Base-by-base conservation (phyloP, 1,139 yeast species). In the Keqinozyma sinolaborantium region DNA sequence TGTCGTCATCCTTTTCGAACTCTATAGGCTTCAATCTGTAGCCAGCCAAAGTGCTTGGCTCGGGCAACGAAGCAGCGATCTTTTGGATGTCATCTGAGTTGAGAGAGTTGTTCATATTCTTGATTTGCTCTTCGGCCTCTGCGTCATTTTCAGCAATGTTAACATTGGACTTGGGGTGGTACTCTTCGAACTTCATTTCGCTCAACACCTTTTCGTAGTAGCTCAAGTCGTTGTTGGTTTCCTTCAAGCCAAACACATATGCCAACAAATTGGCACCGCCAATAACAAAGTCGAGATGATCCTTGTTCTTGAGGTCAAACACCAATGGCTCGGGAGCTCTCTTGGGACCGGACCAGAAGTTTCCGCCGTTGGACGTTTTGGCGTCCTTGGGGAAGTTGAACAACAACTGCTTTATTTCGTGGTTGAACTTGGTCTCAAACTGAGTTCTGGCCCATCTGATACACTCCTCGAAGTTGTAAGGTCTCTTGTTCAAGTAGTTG, bases 281-380 rank as follows among this genome's bases (percentile, higher is more conserved):
- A 31, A 83, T 80, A 36, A 92, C 67, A 48, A 90, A 92, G 50
- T 84, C 77, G 55, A 81, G 75, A 55, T 92, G 97, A 50, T 85
- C 83, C 9, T 72, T 71, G 52, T 88, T 79, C 47, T 77, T 65
- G 44, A 83, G 70, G 51, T 88, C 95, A 56, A 92, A 90, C 12
- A 47, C 68, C 41, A 88, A 70, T 14, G 96, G 88, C 29, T 75
- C 77, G 33, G 99, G 99, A 14, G 96, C 95, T 58, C 98, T 81
- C 65, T 92, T 92, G 28, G 97, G 95, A 39, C 97, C 97, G 16
- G 95, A 79, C 99, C 99, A 92, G 64, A 92, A 92, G 44, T 95
- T 94, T 23, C 83, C 90, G 34, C 98, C 98, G 35, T 74, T 73
- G 0, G 95, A 80, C 2, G 97, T 92, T 34, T 75, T 81, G 4